Base-by-base conservation (phyloP, 306 rosid species). In the Prosopis cineraria region DNA sequence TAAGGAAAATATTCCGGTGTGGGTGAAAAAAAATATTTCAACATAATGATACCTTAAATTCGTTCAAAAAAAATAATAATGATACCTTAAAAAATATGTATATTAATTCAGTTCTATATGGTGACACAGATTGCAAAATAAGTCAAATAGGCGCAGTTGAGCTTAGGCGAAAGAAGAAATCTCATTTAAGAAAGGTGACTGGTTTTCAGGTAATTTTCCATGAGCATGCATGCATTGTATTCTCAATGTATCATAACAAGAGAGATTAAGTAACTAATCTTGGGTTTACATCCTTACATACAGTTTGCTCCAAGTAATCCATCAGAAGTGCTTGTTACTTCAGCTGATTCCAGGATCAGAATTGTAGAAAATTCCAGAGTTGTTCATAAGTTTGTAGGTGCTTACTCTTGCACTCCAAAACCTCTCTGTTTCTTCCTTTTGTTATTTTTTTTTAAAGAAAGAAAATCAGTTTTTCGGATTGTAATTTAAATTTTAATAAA, bases 281-380 rank as follows among this genome's bases (percentile, higher is more conserved):
- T 1, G 22, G 16, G 7, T 5, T 66, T 22, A 4, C 5, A 11
- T 39, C 33, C 24, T 37, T 66, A 19, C 56, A 7, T n/a, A 12
- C 72, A 67, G 72, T 67, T 67, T 67, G 10, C 33, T 25, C 72
- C 72, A 67, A 41, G n/a, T 39, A 67, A 67, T 67, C 88, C 93
- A 72, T 75, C 90, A 47, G 85, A 88, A 87, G 87, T 88, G 74
- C 89, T 93, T 33, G 88, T 93, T 63, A 91, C 98, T 43, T 91
- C 95, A 16, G 97, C 94, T 3, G 98, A 93, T 87, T 91, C 94
- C 4, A 90, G 93, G 45, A 84, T 88, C 76, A 86, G 93, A 59
- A 83, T 89, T 52, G 50, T 91, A 74, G 89, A 88, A 19, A 93
- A 90, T 34, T 74, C 89, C 52, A 85, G 84, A 22, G 58, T 84